Evolutionary conservation across 2,329 filamentous ascomycete genomes (phyloP).

Genomic region (Eurotiales sp.): DNA sequence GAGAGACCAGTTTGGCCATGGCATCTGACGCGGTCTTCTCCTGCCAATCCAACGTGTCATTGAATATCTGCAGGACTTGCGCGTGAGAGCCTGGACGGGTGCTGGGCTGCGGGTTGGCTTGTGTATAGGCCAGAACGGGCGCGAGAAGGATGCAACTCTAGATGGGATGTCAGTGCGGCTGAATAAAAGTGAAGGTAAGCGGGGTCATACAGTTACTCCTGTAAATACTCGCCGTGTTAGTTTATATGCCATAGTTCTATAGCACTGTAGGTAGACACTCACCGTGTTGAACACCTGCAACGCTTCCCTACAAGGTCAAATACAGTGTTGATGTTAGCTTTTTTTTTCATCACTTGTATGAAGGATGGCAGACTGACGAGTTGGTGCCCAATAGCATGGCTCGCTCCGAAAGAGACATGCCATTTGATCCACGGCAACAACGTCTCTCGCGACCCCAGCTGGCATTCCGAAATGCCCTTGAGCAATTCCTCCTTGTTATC

Average conservation of each 20-base stretch:
- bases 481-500: neutral
- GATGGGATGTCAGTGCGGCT: neutral
- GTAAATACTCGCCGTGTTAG: neutral
- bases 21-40: constrained; percentile 28
- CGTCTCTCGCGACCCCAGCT: constrained; percentile 1
- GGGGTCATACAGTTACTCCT: neutral
- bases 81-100: neutral
- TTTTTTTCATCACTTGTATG: neutral
- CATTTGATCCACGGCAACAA: neutral
- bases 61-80: constrained; percentile 3
- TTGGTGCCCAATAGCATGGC: constrained; percentile 11
- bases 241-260: no score
- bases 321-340: no score
- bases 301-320: neutral
- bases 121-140: constrained; percentile 2
- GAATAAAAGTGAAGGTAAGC: no score
- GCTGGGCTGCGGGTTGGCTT: neutral
- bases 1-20: constrained; percentile 19
- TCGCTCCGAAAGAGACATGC: constrained; percentile 1
- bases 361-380: neutral
- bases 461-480: constrained; percentile 8
- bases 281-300: constrained; percentile 4
- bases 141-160: constrained; percentile 4
- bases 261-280: no score
- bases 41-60: constrained; percentile 4